Percentiles rank a stretch among this genome's conserved stretches.
phyloP scores from a whole-genome alignment of 1,284 basidiomycete species.

The Porogramme epimiltina region DNA sequence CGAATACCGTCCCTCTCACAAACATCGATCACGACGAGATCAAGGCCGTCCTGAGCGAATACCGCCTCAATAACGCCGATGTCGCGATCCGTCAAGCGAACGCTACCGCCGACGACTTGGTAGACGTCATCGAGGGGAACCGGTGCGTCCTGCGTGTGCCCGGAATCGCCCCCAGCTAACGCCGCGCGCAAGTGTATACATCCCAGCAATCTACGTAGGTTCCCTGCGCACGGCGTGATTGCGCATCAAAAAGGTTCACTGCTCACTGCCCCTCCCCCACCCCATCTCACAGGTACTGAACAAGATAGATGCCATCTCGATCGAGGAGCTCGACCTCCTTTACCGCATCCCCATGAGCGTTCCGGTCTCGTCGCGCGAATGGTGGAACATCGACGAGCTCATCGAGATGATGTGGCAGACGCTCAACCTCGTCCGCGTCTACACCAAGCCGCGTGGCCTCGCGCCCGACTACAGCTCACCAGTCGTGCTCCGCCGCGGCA shows the following conservation, averaged over 20 bases:
- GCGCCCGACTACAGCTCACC: slow-evolving; percentile 87
- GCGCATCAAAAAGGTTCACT: too few relatives aligned
- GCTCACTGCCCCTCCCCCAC: too few relatives aligned
- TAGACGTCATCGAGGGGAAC: slow-evolving; percentile 95
- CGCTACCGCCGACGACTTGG: slow-evolving; percentile 96
- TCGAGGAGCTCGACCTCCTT: slow-evolving; percentile 96
- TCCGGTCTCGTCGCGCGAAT: slow-evolving; percentile 90
- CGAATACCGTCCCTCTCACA: slow-evolving; percentile 96
- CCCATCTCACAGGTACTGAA: slow-evolving; percentile 62
- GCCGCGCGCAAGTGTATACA: slow-evolving; percentile 80
- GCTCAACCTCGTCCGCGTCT: slow-evolving; percentile 87
- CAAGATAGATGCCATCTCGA: slow-evolving; percentile 97
- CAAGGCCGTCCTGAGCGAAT: slow-evolving; percentile 94
- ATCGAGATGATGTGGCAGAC: slow-evolving; percentile 91
- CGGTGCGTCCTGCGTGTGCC: slow-evolving; percentile 46
- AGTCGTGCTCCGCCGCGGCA: slow-evolving; percentile 78
- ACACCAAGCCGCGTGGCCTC: slow-evolving; percentile 94
- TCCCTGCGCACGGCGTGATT: not conserved
- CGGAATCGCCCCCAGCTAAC: not conserved
- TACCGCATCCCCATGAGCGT: slow-evolving; percentile 96
- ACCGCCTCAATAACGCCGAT: slow-evolving; percentile 88
- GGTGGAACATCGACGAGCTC: slow-evolving; percentile 97
- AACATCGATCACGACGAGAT: slow-evolving; percentile 96
- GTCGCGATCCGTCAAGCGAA: slow-evolving; percentile 92
- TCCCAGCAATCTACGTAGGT: slow-evolving; percentile 87